phyloP scores from a whole-genome alignment of 1,139 yeast species.

The Blastobotrys petasosporus region DNA sequence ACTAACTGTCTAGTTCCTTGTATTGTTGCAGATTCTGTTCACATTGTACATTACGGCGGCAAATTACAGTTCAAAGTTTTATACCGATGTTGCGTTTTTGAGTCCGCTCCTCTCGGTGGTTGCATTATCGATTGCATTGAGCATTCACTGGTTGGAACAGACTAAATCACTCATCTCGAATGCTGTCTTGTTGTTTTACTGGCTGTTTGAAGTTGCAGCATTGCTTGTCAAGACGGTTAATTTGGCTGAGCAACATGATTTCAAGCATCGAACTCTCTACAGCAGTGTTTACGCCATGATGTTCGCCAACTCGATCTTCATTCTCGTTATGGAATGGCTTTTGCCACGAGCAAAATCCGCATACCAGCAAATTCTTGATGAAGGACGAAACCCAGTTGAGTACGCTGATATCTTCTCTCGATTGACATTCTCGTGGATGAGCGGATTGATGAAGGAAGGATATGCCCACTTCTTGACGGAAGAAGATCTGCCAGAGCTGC shows the following conservation, averaged over 20 bases:
- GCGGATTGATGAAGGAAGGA: constrained; percentile 81
- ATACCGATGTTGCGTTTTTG: constrained; percentile 41
- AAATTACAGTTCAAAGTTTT: constrained; percentile 10
- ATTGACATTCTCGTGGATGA: constrained; percentile 88
- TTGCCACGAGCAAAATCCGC: constrained; percentile 43
- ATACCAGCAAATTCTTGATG: constrained; percentile 39
- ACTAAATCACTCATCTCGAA: constrained; percentile 57
- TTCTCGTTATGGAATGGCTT: constrained; percentile 51
- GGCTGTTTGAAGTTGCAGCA: constrained; percentile 55
- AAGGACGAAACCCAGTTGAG: constrained; percentile 58
- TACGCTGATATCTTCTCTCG: constrained; percentile 74
- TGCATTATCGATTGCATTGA: constrained; percentile 47
- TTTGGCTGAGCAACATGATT: constrained; percentile 43
- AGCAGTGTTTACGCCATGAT: constrained; percentile 41
- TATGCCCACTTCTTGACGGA: constrained; percentile 67
- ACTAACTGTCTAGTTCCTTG: constrained; percentile 28
- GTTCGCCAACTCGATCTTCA: constrained; percentile 44
- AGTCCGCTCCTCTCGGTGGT: constrained; percentile 39
- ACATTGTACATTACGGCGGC: constrained; percentile 29
- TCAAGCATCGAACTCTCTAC: constrained; percentile 28
- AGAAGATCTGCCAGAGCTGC: constrained; percentile 75
- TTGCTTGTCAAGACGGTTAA: constrained; percentile 42
- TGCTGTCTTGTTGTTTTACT: constrained; percentile 66
- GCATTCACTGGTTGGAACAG: constrained; percentile 67
- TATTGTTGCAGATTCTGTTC: constrained; percentile 39